phyloP scores from a whole-genome alignment of 2,329 filamentous ascomycete species.

The Cercospora citrullina region DNA sequence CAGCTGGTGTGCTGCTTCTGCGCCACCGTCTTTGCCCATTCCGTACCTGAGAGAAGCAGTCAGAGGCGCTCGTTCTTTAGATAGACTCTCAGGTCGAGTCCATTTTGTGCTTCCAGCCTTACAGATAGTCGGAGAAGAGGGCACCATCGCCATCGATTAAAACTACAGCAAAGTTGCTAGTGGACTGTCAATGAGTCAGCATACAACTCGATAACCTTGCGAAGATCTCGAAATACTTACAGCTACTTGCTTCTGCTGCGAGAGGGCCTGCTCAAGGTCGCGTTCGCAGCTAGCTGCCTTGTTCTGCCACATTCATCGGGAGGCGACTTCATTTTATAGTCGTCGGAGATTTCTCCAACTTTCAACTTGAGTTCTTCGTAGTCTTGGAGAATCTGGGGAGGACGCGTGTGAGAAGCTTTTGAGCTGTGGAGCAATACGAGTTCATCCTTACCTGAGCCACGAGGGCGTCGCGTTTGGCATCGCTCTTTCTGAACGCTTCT shows the following conservation, averaged over 20 bases:
- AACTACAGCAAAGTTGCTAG: conserved; percentile 48
- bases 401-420: neutral
- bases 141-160: conserved; percentile 54
- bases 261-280: conserved; percentile 25
- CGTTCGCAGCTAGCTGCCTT: conserved; percentile 30
- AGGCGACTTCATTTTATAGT: conserved; percentile 42
- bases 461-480: conserved; percentile 37
- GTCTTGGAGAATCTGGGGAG: conserved; percentile 23
- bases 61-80: neutral
- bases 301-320: conserved; percentile 39
- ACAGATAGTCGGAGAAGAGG: conserved; percentile 47
- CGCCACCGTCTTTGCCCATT: conserved; percentile 47
- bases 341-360: conserved; percentile 38
- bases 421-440: neutral
- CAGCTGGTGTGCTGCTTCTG: conserved; percentile 49
- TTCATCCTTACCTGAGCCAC: conserved; percentile 30
- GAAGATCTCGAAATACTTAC: conserved; percentile 19
- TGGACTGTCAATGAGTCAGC: conserved; percentile 24
- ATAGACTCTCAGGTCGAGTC: neutral
- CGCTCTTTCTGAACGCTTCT: conserved; percentile 37
- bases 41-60: conserved; percentile 26
- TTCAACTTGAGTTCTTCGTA: conserved; percentile 38
- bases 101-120: neutral
- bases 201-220: neutral
- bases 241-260: conserved; percentile 31